Percentiles rank a stretch among this genome's conserved stretches.
These are phyloP conservation scores for Lepidium sativum DNA, from an alignment of 345 rosid species.

Conservation along the genomic window DNA sequence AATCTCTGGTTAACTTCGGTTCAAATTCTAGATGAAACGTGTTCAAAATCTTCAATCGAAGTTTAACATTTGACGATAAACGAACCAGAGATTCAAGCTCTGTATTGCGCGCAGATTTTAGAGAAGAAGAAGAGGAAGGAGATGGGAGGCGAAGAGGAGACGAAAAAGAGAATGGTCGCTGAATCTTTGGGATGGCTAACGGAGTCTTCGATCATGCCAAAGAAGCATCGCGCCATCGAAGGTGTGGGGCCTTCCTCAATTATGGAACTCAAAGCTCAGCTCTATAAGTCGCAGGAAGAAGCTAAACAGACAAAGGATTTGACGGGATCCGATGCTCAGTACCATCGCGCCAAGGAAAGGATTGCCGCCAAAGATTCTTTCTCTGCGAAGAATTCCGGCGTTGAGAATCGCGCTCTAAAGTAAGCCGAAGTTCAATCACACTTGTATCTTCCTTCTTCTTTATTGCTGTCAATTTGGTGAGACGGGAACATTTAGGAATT, in stretches of 20 bases:
- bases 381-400: constrained; percentile 71
- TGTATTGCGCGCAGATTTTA: not conserved
- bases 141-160: constrained; percentile 35
- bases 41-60: not conserved
- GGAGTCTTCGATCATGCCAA: constrained; percentile 87
- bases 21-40: not conserved
- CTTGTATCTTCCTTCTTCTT: not conserved
- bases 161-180: constrained; percentile 54
- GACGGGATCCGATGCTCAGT: constrained; percentile 43
- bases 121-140: not conserved
- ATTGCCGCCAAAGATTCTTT: constrained; percentile 41
- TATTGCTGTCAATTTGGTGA: not conserved
- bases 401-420: constrained; percentile 68
- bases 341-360: constrained; percentile 72
- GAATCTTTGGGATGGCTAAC: constrained; percentile 96
- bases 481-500: not conserved
- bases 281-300: constrained; percentile 81
- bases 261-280: constrained; percentile 85
- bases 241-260: constrained; percentile 89
- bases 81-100: constrained; percentile 5
- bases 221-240: constrained; percentile 73
- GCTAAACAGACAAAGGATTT: constrained; percentile 57
- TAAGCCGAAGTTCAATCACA: constrained; percentile 7
- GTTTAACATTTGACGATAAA: not conserved
- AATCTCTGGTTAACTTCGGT: too few species aligned